Percentiles rank a stretch among this genome's conserved stretches.
These are phyloP conservation scores for Fusarium zealandicum DNA, from an alignment of 2,329 filamentous ascomycete species.

Conservation along the genomic window DNA sequence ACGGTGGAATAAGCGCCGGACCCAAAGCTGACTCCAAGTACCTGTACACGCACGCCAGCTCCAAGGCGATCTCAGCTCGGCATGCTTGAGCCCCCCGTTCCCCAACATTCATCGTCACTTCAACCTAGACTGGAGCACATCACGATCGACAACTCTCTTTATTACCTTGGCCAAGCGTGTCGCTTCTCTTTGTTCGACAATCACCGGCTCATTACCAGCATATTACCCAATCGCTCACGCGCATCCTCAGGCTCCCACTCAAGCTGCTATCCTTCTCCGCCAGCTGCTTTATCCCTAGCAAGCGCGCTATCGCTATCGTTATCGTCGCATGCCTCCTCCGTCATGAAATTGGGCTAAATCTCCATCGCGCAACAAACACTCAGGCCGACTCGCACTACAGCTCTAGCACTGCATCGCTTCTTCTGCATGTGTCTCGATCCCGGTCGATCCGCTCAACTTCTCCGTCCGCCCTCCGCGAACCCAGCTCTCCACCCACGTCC, in stretches of 20 bases:
- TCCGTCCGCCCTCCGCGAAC: constrained; percentile 17
- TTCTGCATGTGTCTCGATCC: constrained; percentile 39
- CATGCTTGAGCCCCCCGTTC: constrained; percentile 30
- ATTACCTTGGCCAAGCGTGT: constrained; percentile 33
- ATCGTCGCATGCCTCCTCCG: constrained; percentile 37
- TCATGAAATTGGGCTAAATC: constrained; percentile 29
- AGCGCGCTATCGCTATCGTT: constrained; percentile 31
- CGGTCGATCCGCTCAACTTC: constrained; percentile 21
- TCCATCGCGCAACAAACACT: constrained; percentile 24
- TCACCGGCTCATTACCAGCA: constrained; percentile 10
- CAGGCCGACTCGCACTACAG: constrained; percentile 11
- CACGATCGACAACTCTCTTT: constrained; percentile 35
- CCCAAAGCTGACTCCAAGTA: constrained; percentile 3
- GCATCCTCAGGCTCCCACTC: constrained; percentile 10
- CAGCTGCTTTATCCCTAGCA: constrained; percentile 21
- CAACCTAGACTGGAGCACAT: constrained; percentile 27
- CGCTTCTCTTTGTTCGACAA: constrained; percentile 15
- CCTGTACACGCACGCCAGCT: constrained; percentile 11
- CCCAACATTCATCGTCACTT: constrained; percentile 32
- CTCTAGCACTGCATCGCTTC: constrained; percentile 7
- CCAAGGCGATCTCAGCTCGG: constrained; percentile 32
- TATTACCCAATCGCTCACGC: constrained; percentile 16
- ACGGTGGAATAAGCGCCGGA: neutral
- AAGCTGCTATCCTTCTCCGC: neutral
- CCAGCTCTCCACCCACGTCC: constrained; percentile 16